Percentiles rank a stretch among this genome's conserved stretches.
Conservation (phyloP, 129 eudicot genomes). For the Artemisia annua region DNA sequence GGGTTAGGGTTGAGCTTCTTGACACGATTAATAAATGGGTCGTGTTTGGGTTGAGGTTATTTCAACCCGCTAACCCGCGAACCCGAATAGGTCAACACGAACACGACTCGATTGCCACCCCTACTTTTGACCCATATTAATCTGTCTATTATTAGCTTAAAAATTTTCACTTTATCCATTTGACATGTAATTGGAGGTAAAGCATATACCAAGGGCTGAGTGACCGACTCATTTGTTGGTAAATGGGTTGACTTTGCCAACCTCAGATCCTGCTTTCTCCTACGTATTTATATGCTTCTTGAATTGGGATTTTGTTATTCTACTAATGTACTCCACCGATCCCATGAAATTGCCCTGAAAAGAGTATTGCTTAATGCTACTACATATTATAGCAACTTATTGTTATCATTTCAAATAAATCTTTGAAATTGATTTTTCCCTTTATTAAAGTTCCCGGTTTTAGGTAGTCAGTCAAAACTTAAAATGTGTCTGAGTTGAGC, state of each 20-base stretch:
- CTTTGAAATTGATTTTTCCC: not conserved
- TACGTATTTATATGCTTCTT: not conserved
- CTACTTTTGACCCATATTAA: no score
- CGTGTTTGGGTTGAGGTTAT: no score
- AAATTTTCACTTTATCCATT: not conserved
- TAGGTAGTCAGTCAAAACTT: not conserved
- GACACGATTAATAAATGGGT: no score
- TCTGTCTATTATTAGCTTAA: no score
- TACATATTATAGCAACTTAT: not conserved
- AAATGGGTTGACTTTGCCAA: not conserved
- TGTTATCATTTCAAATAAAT: not conserved
- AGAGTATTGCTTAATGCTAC: not conserved
- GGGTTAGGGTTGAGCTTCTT: no score
- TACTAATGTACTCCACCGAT: not conserved
- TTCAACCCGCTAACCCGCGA: no score
- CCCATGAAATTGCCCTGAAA: not conserved
- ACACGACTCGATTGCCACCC: no score
- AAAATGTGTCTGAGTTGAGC: not conserved
- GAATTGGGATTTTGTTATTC: not conserved
- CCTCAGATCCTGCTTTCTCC: not conserved
- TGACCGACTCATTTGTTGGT: not conserved
- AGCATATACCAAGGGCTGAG: not conserved
- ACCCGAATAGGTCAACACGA: no score
- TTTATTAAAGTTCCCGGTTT: not conserved
- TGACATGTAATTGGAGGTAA: not conserved